Evolutionary conservation across 2,329 filamentous ascomycete genomes (phyloP).

Genomic region (Dactylonectria estremocensis): DNA sequence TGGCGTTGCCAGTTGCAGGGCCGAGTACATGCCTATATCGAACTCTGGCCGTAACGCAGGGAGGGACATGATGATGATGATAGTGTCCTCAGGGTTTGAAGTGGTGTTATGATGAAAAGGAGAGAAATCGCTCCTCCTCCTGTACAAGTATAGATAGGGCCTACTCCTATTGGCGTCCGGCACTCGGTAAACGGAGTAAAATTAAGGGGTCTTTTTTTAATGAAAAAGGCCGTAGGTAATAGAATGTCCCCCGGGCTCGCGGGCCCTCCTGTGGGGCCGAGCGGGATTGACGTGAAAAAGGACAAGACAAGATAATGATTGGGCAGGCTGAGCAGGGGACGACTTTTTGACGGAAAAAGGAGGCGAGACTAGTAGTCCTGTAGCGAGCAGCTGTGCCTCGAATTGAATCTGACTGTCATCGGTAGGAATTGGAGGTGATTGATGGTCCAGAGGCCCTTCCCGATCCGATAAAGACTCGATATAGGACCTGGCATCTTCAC

Average conservation of each 20-base stretch:
- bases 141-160: not conserved
- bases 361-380: no score
- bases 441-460: slow-evolving; percentile 44
- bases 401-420: slow-evolving; percentile 38
- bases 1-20: not conserved
- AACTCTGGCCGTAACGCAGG: not conserved
- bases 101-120: not conserved
- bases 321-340: no score
- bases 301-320: no score
- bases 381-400: slow-evolving; percentile 51
- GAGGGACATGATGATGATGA: not conserved
- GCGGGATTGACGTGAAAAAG: no score
- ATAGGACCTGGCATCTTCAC: slow-evolving; percentile 54
- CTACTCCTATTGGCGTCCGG: not conserved
- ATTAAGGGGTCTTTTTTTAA: not conserved
- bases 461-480: slow-evolving; percentile 51
- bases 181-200: not conserved
- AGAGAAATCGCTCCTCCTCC: not conserved
- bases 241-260: not conserved
- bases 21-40: not conserved
- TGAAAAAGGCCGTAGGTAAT: not conserved
- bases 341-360: no score
- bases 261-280: no score
- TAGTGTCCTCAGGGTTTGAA: not conserved
- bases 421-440: slow-evolving; percentile 16